Evolutionary conservation across 2,329 filamentous ascomycete genomes (phyloP), one percentile per base, ranked within the genome.

Genomic region (Claviceps fusiformis): DNA sequence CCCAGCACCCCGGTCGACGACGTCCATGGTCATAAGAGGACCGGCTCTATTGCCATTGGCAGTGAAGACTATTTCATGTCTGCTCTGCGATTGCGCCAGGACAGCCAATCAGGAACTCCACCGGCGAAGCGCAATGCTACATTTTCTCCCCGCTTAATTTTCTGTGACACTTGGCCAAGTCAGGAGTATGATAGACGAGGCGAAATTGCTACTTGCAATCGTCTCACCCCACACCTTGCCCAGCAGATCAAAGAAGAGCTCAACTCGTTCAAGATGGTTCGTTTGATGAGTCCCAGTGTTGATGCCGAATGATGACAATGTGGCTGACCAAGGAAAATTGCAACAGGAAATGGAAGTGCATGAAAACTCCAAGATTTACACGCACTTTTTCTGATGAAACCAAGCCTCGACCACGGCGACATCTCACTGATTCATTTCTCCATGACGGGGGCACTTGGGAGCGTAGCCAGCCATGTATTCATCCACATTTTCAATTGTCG

Each of bases 201-300:
- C 54, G 93, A 98, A 58, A 87, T 97, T 72, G 91, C 93, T 11
- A 98, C 93, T 1, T 98, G 93, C 81, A 98, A 98, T 68, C 88
- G 92, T 61, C 78, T 98, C 62, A 98, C 93, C 51, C 93, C 93
- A 13, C 91, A 96, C 80, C 81, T 98, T 59, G 93, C 93, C 49
- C 93, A 98, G 73, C 93, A 98, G 71, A 98, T 98, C 74, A 97
- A 97, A 74, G 93, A 98, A 74, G 93, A 98, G 74, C 81, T 98
- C 63, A 98, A 98, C 74, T 95, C 85, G 63, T 98, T 98, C 79
- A 98, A 98, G 72, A 98, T 98, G 93, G 66, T 68, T 50, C 50
- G 63, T 59, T 31, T 33, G 4, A n/a, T 1, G 9, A 41, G 3
- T 13, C 13, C 11, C 6, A 29, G 24, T 7, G 27, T 37, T 29